These are phyloP conservation scores for Claviceps maximensis DNA, from an alignment of 2,329 filamentous ascomycete genomes.

Conservation along the genomic window DNA sequence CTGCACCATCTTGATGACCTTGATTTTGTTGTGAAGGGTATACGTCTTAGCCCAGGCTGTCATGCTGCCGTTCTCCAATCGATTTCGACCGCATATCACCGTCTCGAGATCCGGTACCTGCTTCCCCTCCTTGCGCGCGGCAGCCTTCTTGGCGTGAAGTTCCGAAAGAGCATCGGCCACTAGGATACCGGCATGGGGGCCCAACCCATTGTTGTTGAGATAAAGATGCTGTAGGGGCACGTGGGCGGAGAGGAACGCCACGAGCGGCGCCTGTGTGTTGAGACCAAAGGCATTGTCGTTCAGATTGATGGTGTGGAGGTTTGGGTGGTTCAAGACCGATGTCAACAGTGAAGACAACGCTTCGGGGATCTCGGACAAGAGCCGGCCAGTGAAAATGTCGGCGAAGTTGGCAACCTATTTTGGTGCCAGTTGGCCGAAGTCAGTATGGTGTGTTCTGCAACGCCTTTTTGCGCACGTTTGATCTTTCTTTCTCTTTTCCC, in stretches of 20 bases:
- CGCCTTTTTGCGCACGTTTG: neutral
- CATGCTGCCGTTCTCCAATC: conserved; percentile 94
- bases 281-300: conserved; percentile 98
- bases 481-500: neutral
- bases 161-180: conserved; percentile 77
- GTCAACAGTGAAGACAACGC: conserved; percentile 77
- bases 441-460: neutral
- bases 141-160: conserved; percentile 73
- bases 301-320: conserved; percentile 83
- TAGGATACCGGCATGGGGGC: conserved; percentile 77
- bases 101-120: conserved; percentile 78
- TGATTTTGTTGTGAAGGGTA: conserved; percentile 67
- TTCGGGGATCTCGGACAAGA: conserved; percentile 85
- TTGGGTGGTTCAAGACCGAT: conserved; percentile 71
- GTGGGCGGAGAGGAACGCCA: conserved; percentile 81
- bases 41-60: conserved; percentile 84
- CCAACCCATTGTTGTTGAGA: conserved; percentile 96
- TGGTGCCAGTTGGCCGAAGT: neutral
- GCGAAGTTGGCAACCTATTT: conserved; percentile 68
- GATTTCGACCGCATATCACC: conserved; percentile 92
- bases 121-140: conserved; percentile 56
- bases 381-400: conserved; percentile 92
- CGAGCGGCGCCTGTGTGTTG: conserved; percentile 84
- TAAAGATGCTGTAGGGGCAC: conserved; percentile 85
- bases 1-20: conserved; percentile 91